Evolutionary conservation across 1,284 basidiomycete genomes (phyloP).

Genomic region (Cryptococcus hybrid): DNA sequence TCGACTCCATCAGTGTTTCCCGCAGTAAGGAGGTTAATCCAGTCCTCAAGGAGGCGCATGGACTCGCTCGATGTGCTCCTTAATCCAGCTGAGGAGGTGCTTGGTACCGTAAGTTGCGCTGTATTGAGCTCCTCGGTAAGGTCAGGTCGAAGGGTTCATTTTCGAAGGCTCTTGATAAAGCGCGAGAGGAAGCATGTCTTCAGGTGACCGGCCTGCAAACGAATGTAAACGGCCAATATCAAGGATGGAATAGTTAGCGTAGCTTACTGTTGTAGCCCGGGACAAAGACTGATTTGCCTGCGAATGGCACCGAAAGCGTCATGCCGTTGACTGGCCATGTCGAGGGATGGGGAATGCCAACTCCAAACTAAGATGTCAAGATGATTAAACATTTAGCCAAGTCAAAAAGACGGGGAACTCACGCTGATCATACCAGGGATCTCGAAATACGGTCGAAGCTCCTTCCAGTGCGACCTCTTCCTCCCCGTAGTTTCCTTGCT

Average conservation of each 20-base stretch:
- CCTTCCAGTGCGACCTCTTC: slow-evolving; percentile 20
- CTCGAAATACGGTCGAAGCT: slow-evolving; percentile 25
- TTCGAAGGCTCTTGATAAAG: slow-evolving; percentile 22
- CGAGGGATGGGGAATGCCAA: slow-evolving; percentile 29
- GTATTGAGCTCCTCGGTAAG: slow-evolving; percentile 39
- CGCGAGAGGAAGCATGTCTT: slow-evolving; percentile 24
- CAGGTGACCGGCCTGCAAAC: slow-evolving; percentile 14
- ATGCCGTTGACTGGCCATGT: slow-evolving; percentile 42
- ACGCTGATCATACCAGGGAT: slow-evolving; percentile 31
- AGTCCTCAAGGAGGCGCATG: slow-evolving; percentile 29
- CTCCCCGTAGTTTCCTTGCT: slow-evolving; percentile 15
- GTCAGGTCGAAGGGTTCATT: slow-evolving; percentile 25
- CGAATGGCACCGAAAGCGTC: slow-evolving; percentile 39
- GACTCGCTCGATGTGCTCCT: slow-evolving; percentile 29
- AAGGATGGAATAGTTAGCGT: background rate
- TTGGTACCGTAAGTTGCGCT: slow-evolving; percentile 29
- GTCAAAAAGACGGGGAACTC: slow-evolving; percentile 6
- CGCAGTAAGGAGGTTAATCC: slow-evolving; percentile 32
- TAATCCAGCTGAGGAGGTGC: slow-evolving; percentile 31
- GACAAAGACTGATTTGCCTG: slow-evolving; percentile 32
- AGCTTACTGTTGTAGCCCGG: slow-evolving; percentile 32
- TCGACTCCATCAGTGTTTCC: slow-evolving; percentile 44
- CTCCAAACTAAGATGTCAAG: slow-evolving; percentile 26
- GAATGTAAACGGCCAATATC: no score
- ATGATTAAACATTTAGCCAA: background rate